A percentile compares a stretch with the other conserved stretches of the same genome.
phyloP scores from a whole-genome alignment of 192 early-diverging fungal genomes.

The Coemansia sp. region DNA sequence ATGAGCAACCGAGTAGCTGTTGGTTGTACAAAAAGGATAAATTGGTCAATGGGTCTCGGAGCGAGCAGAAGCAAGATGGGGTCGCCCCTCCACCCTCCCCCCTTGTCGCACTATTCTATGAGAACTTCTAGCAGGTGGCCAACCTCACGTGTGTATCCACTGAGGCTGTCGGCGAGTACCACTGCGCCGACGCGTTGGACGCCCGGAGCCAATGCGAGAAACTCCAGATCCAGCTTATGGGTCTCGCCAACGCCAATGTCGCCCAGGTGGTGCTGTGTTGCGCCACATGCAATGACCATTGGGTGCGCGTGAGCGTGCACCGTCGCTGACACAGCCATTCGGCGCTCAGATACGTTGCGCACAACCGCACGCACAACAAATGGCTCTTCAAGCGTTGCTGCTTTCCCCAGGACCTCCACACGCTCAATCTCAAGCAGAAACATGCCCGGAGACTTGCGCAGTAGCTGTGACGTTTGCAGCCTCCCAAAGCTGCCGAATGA shows the following conservation, averaged over 20 bases:
- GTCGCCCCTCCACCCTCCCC: background rate
- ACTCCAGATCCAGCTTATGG: conserved; percentile 68
- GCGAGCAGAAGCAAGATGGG: background rate
- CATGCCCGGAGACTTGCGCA: conserved; percentile 74
- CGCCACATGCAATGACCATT: conserved; percentile 39
- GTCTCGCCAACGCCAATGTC: conserved; percentile 58
- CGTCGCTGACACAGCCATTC: conserved; percentile 26
- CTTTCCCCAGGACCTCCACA: conserved; percentile 7
- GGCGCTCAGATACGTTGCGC: conserved; percentile 46
- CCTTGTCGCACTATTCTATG: conserved; percentile 30
- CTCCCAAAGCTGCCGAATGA: conserved; percentile 84
- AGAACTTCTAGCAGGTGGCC: conserved; percentile 76
- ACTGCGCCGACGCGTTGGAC: conserved; percentile 84
- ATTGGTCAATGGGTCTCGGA: background rate
- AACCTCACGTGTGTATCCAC: conserved; percentile 74
- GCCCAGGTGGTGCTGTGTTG: conserved; percentile 56
- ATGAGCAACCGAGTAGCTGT: conserved; percentile 12
- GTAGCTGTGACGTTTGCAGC: conserved; percentile 89
- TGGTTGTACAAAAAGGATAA: background rate
- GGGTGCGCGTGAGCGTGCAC: conserved; percentile 26
- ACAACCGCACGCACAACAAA: conserved; percentile 29
- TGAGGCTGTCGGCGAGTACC: conserved; percentile 64
- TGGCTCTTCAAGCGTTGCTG: conserved; percentile 27
- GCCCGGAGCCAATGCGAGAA: conserved; percentile 79
- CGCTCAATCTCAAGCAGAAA: conserved; percentile 39